phyloP scores from a whole-genome alignment of 768 basidiomycete genomes.

The Suillus brevipes region DNA sequence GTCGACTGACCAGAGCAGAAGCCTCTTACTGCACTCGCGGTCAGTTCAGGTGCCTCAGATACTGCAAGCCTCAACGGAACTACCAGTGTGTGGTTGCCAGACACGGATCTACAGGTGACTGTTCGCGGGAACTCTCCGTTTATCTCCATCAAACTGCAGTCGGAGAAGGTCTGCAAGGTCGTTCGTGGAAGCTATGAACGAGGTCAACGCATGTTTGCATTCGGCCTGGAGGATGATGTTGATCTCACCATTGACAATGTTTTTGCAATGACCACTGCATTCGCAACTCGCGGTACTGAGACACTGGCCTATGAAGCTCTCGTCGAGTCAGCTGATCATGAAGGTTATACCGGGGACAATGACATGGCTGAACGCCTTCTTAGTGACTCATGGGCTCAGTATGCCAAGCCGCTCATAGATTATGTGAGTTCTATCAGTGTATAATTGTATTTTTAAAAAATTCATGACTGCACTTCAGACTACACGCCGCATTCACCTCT shows the following conservation, averaged over 20 bases:
- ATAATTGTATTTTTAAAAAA: not conserved
- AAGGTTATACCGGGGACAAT: not conserved
- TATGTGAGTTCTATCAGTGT: not conserved
- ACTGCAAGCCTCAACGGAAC: not conserved
- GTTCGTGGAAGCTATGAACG: not conserved
- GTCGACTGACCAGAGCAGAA: constrained; percentile 1
- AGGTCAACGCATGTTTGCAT: not conserved
- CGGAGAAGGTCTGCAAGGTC: not conserved
- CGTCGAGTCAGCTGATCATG: constrained; percentile 1
- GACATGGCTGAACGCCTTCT: constrained; percentile 3
- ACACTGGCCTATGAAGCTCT: not conserved
- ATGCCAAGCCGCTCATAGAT: not conserved
- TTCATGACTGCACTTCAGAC: not conserved
- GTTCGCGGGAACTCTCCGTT: not conserved
- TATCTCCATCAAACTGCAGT: not conserved
- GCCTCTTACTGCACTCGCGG: not conserved
- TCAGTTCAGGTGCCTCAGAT: not conserved
- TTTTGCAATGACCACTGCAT: not conserved
- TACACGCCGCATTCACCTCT: not conserved
- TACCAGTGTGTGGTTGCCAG: not conserved
- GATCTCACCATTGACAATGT: not conserved
- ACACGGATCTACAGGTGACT: not conserved
- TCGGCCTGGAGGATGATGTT: not conserved
- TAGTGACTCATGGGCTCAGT: not conserved
- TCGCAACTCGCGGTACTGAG: not conserved